Percentiles rank a stretch among this genome's conserved stretches.
Evolutionary conservation across 2,329 filamentous ascomycete species (phyloP).

Genomic region (Uncinocarpus reesii): DNA sequence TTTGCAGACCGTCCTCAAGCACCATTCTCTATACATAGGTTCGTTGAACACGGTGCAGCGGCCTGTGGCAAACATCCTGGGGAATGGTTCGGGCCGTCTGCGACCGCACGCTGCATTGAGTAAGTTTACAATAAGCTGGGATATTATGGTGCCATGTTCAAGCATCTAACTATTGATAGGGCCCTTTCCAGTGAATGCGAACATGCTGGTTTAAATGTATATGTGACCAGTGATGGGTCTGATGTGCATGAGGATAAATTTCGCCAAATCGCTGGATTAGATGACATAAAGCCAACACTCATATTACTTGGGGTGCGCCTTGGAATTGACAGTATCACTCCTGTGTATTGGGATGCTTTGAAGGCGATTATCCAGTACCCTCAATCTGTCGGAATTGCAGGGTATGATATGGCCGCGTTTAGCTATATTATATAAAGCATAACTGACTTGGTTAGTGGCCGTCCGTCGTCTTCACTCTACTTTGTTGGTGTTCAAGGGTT

Average conservation of each 20-base stretch:
- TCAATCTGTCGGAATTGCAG: slow-evolving; percentile 92
- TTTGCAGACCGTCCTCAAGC: slow-evolving; percentile 82
- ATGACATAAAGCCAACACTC: slow-evolving; percentile 67
- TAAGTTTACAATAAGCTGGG: too few relatives aligned
- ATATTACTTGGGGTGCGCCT: slow-evolving; percentile 81
- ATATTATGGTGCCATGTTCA: too few relatives aligned
- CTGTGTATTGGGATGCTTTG: slow-evolving; percentile 90
- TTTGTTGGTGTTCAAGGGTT: slow-evolving; percentile 64
- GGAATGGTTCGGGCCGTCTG: slow-evolving; percentile 98
- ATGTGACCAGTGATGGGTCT: slow-evolving; percentile 77
- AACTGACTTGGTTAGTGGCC: slow-evolving; percentile 50
- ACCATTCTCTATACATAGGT: slow-evolving; percentile 89
- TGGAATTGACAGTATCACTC: slow-evolving; percentile 88
- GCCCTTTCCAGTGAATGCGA: slow-evolving; percentile 59
- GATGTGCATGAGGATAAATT: slow-evolving; percentile 91
- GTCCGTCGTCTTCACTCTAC: slow-evolving; percentile 80
- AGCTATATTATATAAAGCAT: background rate
- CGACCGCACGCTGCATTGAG: slow-evolving; percentile 89
- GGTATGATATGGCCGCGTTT: slow-evolving; percentile 44
- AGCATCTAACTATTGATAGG: slow-evolving; percentile 41
- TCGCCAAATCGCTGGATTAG: slow-evolving; percentile 57
- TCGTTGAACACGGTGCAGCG: slow-evolving; percentile 75
- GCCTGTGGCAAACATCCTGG: slow-evolving; percentile 90
- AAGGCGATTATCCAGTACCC: slow-evolving; percentile 73
- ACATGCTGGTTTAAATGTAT: slow-evolving; percentile 61